These are phyloP conservation scores for Lycium ferocissimum DNA, from an alignment of 257 asterid species.

Conservation along the genomic window DNA sequence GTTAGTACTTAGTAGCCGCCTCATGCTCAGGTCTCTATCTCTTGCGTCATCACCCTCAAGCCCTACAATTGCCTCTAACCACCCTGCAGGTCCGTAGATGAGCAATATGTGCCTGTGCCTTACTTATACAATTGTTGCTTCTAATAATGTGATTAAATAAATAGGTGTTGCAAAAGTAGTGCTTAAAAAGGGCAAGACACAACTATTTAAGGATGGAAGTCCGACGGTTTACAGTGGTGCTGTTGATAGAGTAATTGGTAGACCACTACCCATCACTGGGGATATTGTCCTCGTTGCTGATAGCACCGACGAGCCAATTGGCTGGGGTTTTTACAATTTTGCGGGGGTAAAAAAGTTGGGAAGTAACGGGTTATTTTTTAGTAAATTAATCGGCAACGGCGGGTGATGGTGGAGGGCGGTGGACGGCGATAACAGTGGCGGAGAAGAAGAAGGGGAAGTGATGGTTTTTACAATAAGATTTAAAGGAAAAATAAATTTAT, in stretches of 20 bases:
- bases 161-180: slow-evolving; percentile 87
- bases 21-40: too few species aligned
- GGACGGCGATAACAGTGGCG: too few species aligned
- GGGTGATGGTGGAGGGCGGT: too few species aligned
- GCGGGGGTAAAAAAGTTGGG: too few species aligned
- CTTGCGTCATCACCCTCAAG: slow-evolving; percentile 7
- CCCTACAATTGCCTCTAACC: slow-evolving; percentile 60
- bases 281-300: slow-evolving; percentile 88
- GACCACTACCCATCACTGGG: slow-evolving; percentile 90
- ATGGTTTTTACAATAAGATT: too few species aligned
- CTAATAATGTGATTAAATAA: slow-evolving; percentile 6
- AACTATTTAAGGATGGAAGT: slow-evolving; percentile 83
- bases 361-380: too few species aligned
- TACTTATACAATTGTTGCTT: neutral
- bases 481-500: too few species aligned
- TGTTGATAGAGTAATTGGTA: slow-evolving; percentile 84
- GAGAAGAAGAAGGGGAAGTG: too few species aligned
- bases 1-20: too few species aligned
- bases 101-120: neutral
- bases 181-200: slow-evolving; percentile 89
- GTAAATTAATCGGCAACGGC: too few species aligned
- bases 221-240: slow-evolving; percentile 99
- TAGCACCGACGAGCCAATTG: slow-evolving; percentile 81
- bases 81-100: slow-evolving; percentile 52
- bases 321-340: slow-evolving; percentile 91